phyloP scores from a whole-genome alignment of 2,329 filamentous ascomycete species.

The Xylariomycetidae sp. region DNA sequence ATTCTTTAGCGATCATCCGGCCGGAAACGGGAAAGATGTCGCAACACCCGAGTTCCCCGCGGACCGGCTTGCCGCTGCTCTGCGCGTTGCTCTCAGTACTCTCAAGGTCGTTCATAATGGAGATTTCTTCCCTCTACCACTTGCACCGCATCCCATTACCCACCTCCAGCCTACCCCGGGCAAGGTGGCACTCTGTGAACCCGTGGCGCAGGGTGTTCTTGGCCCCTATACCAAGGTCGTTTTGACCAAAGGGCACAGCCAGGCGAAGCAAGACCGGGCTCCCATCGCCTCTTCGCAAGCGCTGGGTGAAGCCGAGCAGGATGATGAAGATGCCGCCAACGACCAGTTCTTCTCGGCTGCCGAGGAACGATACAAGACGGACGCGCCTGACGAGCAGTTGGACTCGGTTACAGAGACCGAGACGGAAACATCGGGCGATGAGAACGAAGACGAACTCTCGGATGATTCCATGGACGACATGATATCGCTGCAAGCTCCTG shows the following conservation, averaged over 20 bases:
- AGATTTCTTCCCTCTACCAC: slow-evolving; percentile 69
- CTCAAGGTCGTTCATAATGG: slow-evolving; percentile 76
- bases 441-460: slow-evolving; percentile 70
- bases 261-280: slow-evolving; percentile 46
- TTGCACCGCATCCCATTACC: slow-evolving; percentile 80
- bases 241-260: slow-evolving; percentile 58
- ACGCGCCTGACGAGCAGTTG: slow-evolving; percentile 52
- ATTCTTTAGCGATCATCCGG: slow-evolving; percentile 63
- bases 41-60: slow-evolving; percentile 34
- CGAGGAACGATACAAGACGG: slow-evolving; percentile 65
- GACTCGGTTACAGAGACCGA: slow-evolving; percentile 56
- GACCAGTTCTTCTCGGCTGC: slow-evolving; percentile 91
- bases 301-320: slow-evolving; percentile 54
- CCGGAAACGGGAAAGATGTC: slow-evolving; percentile 25
- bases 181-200: slow-evolving; percentile 88
- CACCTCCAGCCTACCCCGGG: slow-evolving; percentile 79
- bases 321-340: slow-evolving; percentile 77
- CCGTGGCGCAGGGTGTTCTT: slow-evolving; percentile 81
- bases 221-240: slow-evolving; percentile 77
- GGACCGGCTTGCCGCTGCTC: slow-evolving; percentile 55
- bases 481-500: slow-evolving; percentile 80
- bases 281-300: slow-evolving; percentile 42
- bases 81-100: slow-evolving; percentile 68
- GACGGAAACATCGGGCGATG: slow-evolving; percentile 55
- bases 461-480: slow-evolving; percentile 91